Conservation (phyloP, 495 filamentous ascomycete species). For the Viridothelium virens region DNA sequence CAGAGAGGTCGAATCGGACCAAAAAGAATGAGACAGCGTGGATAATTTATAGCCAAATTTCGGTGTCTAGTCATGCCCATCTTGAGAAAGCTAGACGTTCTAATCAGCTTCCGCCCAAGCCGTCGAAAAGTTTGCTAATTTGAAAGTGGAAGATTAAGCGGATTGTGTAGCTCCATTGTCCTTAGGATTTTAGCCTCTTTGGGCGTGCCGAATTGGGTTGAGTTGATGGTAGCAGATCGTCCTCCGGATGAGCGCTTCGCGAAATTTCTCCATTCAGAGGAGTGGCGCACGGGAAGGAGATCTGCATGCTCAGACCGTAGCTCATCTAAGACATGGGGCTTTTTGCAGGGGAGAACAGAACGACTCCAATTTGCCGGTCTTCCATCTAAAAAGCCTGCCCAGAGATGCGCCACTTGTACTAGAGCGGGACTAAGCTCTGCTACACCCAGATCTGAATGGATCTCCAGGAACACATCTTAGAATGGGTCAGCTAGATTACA, state of each 20-base stretch:
- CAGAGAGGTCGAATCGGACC: neutral
- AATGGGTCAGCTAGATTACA: too few relatives aligned
- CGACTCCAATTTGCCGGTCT: neutral
- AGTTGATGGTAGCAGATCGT: neutral
- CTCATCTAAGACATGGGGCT: neutral
- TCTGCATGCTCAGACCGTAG: neutral
- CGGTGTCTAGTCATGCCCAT: neutral
- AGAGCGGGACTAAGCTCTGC: too few relatives aligned
- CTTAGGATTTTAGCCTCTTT: neutral
- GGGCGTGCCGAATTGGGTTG: neutral
- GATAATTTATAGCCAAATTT: neutral
- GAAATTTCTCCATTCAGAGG: neutral
- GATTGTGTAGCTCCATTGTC: neutral
- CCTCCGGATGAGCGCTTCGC: neutral
- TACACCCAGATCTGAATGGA: too few relatives aligned
- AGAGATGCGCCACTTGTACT: too few relatives aligned
- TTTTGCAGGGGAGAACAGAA: neutral
- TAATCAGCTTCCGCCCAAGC: neutral
- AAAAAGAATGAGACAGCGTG: neutral
- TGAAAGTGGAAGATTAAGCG: neutral
- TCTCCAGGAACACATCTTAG: too few relatives aligned
- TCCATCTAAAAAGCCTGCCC: too few relatives aligned
- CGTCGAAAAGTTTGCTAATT: neutral
- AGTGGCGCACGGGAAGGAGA: neutral
- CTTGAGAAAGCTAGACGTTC: neutral